phyloP scores from a whole-genome alignment of 768 basidiomycete genomes.

The Hericium rajendrae region DNA sequence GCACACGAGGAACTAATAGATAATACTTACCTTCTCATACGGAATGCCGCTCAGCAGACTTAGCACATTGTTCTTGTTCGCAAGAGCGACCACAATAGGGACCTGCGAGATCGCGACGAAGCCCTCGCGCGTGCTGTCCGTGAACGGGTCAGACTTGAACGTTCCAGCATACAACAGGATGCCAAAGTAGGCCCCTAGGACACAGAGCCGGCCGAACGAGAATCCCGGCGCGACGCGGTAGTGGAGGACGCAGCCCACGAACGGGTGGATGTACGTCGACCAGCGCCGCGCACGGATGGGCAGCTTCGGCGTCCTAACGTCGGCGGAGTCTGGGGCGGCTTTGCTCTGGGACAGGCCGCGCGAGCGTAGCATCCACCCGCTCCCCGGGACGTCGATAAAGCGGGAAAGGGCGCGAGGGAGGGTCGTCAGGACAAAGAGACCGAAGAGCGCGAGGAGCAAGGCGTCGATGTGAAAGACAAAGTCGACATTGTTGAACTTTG shows the following conservation, averaged over 20 bases:
- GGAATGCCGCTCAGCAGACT: slow-evolving; percentile 32
- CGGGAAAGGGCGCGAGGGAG: neutral
- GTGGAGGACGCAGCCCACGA: slow-evolving; percentile 22
- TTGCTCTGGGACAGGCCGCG: neutral
- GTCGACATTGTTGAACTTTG: neutral
- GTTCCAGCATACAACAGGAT: slow-evolving; percentile 30
- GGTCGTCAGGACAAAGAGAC: neutral
- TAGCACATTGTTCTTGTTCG: slow-evolving; percentile 40
- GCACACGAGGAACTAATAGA: neutral
- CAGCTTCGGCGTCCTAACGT: neutral
- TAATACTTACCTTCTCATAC: slow-evolving; percentile 34
- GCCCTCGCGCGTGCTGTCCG: slow-evolving; percentile 23
- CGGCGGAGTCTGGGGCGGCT: neutral
- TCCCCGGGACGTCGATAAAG: neutral
- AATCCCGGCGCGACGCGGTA: slow-evolving; percentile 26
- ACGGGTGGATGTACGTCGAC: slow-evolving; percentile 24
- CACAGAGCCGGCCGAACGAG: slow-evolving; percentile 27
- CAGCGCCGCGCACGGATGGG: slow-evolving; percentile 25
- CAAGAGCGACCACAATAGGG: slow-evolving; percentile 33
- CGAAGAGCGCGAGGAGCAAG: neutral
- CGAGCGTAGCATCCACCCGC: neutral
- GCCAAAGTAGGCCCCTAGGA: slow-evolving; percentile 27
- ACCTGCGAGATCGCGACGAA: slow-evolving; percentile 35
- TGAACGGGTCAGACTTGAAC: slow-evolving; percentile 25
- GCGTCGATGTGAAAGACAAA: neutral